Evolutionary conservation across 1,284 basidiomycete species (phyloP).

Genomic region (Heliocybe sulcata): DNA sequence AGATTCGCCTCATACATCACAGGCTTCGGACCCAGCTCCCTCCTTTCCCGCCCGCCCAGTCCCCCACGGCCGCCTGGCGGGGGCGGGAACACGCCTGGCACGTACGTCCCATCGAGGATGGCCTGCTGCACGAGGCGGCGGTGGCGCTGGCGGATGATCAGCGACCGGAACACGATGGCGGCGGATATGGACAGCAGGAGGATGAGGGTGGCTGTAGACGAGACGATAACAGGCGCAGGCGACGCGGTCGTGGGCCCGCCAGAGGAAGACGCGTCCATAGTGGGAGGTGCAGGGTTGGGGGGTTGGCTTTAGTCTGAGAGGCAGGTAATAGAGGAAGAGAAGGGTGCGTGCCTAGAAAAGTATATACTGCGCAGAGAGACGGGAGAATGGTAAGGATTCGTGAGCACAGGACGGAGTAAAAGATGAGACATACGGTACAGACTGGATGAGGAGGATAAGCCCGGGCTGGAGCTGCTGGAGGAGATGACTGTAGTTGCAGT

Average conservation of each 20-base stretch:
- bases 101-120: conserved; percentile 53
- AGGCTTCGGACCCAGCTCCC: conserved; percentile 41
- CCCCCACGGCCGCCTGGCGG: conserved; percentile 4
- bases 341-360: conserved; percentile 1
- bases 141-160: conserved; percentile 49
- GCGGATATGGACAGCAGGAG: conserved; percentile 58
- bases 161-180: conserved; percentile 53
- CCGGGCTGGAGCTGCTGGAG: background rate
- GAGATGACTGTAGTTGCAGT: background rate
- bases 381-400: background rate
- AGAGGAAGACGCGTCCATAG: background rate
- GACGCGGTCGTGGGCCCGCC: background rate
- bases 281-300: background rate
- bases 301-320: background rate
- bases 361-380: background rate
- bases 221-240: background rate
- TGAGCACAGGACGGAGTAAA: background rate
- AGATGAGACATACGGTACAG: conserved; percentile 2
- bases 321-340: background rate
- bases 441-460: background rate
- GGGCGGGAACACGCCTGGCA: conserved; percentile 22
- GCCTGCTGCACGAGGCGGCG: conserved; percentile 50
- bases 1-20: conserved; percentile 39
- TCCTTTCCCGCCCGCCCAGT: conserved; percentile 17
- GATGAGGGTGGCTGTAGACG: conserved; percentile 43